Evolutionary conservation across 78 protist genomes (phyloP).

Genomic region (Dictyostelium capitatum): DNA sequence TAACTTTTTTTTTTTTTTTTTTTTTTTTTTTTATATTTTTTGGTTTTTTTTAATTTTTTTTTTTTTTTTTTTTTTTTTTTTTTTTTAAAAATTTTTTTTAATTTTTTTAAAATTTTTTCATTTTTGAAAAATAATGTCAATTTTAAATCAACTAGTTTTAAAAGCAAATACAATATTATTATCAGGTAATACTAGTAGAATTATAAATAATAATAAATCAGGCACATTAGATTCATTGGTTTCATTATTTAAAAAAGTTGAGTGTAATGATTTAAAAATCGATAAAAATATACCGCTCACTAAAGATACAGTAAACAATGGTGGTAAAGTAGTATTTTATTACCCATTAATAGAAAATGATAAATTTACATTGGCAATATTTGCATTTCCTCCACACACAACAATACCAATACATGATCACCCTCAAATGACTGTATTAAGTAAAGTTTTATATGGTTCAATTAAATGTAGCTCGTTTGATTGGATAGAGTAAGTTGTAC

Average conservation of each 20-base stretch:
- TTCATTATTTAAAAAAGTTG: neutral
- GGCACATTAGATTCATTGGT: neutral
- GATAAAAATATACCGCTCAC: neutral
- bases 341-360: slow-evolving; percentile 37
- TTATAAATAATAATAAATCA: neutral
- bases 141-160: neutral
- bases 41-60: no score
- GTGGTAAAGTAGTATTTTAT: slow-evolving; percentile 12
- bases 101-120: no score
- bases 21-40: no score
- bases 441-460: slow-evolving; percentile 56
- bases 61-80: no score
- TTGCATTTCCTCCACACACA: slow-evolving; percentile 60
- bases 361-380: slow-evolving; percentile 45
- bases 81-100: neutral
- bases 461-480: slow-evolving; percentile 22
- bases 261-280: neutral
- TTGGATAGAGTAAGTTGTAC: neutral
- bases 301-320: neutral
- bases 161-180: neutral
- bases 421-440: slow-evolving; percentile 57
- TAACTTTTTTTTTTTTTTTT: no score
- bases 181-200: neutral
- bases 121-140: neutral
- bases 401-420: slow-evolving; percentile 49